Percentiles rank a stretch among this genome's conserved stretches.
phyloP scores from a whole-genome alignment of 768 basidiomycete species.

The Collybia nuda region DNA sequence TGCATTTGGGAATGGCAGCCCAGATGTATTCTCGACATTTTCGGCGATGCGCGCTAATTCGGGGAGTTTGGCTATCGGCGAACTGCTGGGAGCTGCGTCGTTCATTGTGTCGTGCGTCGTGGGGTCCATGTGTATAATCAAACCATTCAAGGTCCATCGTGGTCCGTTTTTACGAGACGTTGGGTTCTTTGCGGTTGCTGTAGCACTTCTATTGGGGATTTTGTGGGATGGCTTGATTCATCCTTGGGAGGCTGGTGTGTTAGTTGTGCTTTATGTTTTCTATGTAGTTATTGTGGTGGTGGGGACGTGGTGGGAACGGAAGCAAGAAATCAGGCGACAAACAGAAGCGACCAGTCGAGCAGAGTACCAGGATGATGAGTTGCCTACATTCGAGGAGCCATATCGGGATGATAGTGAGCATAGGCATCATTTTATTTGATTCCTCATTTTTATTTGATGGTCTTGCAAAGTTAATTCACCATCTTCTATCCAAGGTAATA shows the following conservation, averaged over 20 bases:
- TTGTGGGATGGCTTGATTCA: conserved; percentile 75
- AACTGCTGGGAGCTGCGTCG: conserved; percentile 90
- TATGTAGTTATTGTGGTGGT: conserved; percentile 80
- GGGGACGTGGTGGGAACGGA: conserved; percentile 74
- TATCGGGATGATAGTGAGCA: conserved; percentile 66
- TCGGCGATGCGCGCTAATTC: conserved; percentile 86
- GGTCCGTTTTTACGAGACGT: conserved; percentile 90
- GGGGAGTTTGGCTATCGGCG: conserved; percentile 90
- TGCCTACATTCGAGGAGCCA: conserved; percentile 38
- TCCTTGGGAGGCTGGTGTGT: conserved; percentile 67
- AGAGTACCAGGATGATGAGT: conserved; percentile 54
- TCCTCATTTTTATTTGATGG: neutral
- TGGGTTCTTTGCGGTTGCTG: conserved; percentile 88
- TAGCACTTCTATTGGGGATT: conserved; percentile 72
- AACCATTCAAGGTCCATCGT: conserved; percentile 83
- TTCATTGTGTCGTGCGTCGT: conserved; percentile 97
- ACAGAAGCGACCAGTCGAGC: conserved; percentile 53
- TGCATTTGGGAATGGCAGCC: conserved; percentile 96
- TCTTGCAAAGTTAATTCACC: conserved; percentile 8
- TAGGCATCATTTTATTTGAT: neutral
- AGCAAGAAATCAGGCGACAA: conserved; percentile 44
- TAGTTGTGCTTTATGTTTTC: conserved; percentile 71
- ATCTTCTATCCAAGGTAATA: conserved; percentile 6
- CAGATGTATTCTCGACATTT: conserved; percentile 95
- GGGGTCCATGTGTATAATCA: conserved; percentile 97